Evolutionary conservation across 75 land plant genomes (phyloP), one percentile per base, ranked within the genome.

Genomic region (Cupressus sempervirens): DNA sequence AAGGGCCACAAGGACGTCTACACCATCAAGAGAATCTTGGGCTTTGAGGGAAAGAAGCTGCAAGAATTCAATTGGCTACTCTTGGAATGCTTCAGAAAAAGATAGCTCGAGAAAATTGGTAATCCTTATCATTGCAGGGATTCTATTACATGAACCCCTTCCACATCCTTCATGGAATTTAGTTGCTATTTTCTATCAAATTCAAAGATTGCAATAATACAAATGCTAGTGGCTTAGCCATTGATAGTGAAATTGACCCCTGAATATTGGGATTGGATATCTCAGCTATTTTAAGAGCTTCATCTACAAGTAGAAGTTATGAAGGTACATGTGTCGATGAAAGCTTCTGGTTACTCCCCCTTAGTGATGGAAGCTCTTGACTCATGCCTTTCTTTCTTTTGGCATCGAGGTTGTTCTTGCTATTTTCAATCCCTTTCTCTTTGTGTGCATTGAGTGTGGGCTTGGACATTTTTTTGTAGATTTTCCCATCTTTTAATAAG

Each of bases 31-130:
- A n/a, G n/a, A n/a, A 36, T 98, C 99, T 87, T 98, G 98, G 34
- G 97, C 99, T 90, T 98, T 98, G 26, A 98, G 94, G 82, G 98
- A 96, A 81, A 98, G 97, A 76, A 98, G 89, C 89, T 98, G 99
- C 14, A 98, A 87, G 43, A 98, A 86, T 89, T 90, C 88, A 34
- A 93, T 93, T n/a, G n/a, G n/a, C n/a, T n/a, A n/a, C n/a, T n/a
- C n/a, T n/a, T n/a, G n/a, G n/a, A n/a, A n/a, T n/a, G n/a, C n/a
- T n/a, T n/a, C n/a, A n/a, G n/a, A n/a, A n/a, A n/a, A n/a, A n/a
- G n/a, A n/a, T n/a, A n/a, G n/a, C n/a, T n/a, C n/a, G n/a, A n/a
- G n/a, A n/a, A n/a, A n/a, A n/a, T n/a, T n/a, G n/a, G n/a, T n/a
- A n/a, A n/a, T n/a, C n/a, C n/a, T n/a, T n/a, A n/a, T n/a, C n/a